Conservation (phyloP, 2,329 filamentous ascomycete genomes). For the Blastomyces emzantsi region DNA sequence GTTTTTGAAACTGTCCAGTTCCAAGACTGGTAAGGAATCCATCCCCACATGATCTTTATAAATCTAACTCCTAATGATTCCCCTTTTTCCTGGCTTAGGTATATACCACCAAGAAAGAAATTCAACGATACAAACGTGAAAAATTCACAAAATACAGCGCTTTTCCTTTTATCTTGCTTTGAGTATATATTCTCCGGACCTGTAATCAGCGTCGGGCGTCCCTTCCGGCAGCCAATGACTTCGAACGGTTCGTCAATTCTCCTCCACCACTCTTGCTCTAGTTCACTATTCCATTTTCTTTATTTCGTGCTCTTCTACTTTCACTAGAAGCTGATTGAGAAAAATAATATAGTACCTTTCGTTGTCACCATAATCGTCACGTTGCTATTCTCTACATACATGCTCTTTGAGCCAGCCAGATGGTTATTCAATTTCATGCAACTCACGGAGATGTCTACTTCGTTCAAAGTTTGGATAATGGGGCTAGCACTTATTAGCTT, state of each 20-base stretch:
- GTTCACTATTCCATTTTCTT: neutral
- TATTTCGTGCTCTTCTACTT: slow-evolving; percentile 3
- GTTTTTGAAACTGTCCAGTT: slow-evolving; percentile 65
- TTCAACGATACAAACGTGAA: slow-evolving; percentile 72
- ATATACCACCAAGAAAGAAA: slow-evolving; percentile 67
- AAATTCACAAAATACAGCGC: slow-evolving; percentile 86
- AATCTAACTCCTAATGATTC: neutral
- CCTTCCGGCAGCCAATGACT: slow-evolving; percentile 71
- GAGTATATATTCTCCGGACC: slow-evolving; percentile 90
- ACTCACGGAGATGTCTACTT: slow-evolving; percentile 63
- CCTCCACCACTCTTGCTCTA: neutral
- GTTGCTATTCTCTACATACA: slow-evolving; percentile 61
- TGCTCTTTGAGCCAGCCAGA: slow-evolving; percentile 65
- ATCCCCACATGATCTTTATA: neutral
- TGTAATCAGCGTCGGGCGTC: slow-evolving; percentile 81
- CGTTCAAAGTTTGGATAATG: slow-evolving; percentile 66
- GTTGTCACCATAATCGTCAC: slow-evolving; percentile 64
- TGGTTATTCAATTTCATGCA: slow-evolving; percentile 73
- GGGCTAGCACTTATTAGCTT: slow-evolving; percentile 62
- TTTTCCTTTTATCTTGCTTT: slow-evolving; percentile 87
- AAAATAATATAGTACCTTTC: slow-evolving; percentile 59
- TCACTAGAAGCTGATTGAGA: slow-evolving; percentile 1
- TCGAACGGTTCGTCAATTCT: slow-evolving; percentile 58
- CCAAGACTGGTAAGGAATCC: slow-evolving; percentile 60
- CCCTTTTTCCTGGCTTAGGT: slow-evolving; percentile 41